Percentiles rank a stretch among this genome's conserved stretches.
Conservation (phyloP, 495 filamentous ascomycete genomes). For the Cercophora sp. region DNA sequence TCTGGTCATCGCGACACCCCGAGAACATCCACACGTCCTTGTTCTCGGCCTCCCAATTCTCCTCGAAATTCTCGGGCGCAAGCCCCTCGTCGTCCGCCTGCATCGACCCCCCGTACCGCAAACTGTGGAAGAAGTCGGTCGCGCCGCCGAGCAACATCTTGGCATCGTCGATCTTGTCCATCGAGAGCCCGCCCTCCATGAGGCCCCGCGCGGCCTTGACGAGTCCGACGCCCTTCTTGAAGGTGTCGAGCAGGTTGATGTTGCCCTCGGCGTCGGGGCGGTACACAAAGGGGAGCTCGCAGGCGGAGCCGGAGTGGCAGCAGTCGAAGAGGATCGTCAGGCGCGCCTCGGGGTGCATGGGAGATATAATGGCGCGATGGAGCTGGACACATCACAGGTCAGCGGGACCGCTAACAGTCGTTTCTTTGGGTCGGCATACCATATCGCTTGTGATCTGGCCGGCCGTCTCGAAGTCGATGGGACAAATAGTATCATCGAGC, state of each 20-base stretch:
- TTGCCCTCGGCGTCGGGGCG: constrained; percentile 52
- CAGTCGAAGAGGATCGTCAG: constrained; percentile 59
- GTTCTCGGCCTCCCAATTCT: constrained; percentile 50
- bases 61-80: constrained; percentile 47
- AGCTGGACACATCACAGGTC: no score
- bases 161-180: constrained; percentile 48
- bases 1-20: constrained; percentile 59
- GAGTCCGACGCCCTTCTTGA: constrained; percentile 49
- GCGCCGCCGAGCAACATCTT: constrained; percentile 51
- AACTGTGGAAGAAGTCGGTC: constrained; percentile 48
- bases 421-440: constrained; percentile 12
- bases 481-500: constrained; percentile 55
- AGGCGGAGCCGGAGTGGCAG: constrained; percentile 59
- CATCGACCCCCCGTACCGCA: constrained; percentile 39
- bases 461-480: constrained; percentile 47
- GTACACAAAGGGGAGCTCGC: constrained; percentile 58
- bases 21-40: constrained; percentile 59
- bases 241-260: constrained; percentile 51
- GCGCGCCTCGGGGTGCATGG: constrained; percentile 46
- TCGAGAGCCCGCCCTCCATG: constrained; percentile 51
- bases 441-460: constrained; percentile 52
- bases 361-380: constrained; percentile 50
- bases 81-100: constrained; percentile 49
- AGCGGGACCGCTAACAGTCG: no score
- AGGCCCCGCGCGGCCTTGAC: constrained; percentile 43